Evolutionary conservation across 805 yeast species (phyloP).

Genomic region (Candida oleophila): DNA sequence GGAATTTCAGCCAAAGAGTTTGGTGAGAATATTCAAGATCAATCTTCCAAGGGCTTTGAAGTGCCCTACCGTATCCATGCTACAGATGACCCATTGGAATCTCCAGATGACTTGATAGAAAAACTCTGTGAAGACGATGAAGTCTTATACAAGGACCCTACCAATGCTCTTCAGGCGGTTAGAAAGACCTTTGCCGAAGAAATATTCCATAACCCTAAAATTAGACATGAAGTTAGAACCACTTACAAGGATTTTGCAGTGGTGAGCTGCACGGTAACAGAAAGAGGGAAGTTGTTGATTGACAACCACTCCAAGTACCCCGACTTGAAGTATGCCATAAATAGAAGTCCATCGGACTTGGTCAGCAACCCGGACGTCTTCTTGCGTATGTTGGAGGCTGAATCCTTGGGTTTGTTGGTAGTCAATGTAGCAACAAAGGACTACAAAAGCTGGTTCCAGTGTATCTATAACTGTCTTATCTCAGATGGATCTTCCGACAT

Average conservation of each 20-base stretch:
- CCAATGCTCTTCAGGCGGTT: conserved; percentile 69
- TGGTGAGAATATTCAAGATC: conserved; percentile 74
- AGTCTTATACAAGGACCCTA: conserved; percentile 53
- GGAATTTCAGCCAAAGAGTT: conserved; percentile 80
- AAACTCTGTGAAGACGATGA: conserved; percentile 43
- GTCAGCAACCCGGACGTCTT: conserved; percentile 74
- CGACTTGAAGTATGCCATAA: conserved; percentile 87
- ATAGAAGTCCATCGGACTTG: conserved; percentile 76
- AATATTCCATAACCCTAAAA: conserved; percentile 73
- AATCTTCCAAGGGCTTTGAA: conserved; percentile 48
- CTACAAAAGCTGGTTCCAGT: conserved; percentile 39
- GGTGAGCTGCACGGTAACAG: conserved; percentile 75
- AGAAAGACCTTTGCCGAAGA: conserved; percentile 77
- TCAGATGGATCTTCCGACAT: conserved; percentile 79
- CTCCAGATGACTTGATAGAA: conserved; percentile 62
- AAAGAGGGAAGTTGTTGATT: conserved; percentile 67
- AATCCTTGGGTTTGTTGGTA: conserved; percentile 67
- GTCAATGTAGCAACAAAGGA: conserved; percentile 58
- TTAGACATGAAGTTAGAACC: conserved; percentile 67
- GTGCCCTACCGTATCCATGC: conserved; percentile 60
- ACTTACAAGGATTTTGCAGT: conserved; percentile 64
- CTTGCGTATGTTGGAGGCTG: conserved; percentile 90
- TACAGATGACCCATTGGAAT: conserved; percentile 62
- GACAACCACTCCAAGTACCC: conserved; percentile 79
- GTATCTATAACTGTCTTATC: conserved; percentile 49